Conservation (phyloP, 1,139 yeast species). For the Pichia sp. region DNA sequence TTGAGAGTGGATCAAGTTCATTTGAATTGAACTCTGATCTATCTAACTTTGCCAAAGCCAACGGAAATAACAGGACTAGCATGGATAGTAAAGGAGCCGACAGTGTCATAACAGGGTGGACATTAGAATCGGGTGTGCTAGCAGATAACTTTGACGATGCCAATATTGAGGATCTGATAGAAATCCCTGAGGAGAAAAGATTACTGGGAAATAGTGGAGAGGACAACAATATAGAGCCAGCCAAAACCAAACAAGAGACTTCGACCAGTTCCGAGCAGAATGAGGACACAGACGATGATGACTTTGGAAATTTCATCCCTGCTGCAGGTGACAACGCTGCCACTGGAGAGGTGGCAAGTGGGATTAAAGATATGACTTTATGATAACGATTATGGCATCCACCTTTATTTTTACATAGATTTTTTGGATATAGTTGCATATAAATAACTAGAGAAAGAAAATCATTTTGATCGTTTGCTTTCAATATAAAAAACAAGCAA, state of each 20-base stretch:
- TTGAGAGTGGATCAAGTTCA: slow-evolving; percentile 12
- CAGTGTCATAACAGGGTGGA: slow-evolving; percentile 17
- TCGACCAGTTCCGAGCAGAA: background rate
- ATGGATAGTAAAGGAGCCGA: slow-evolving; percentile 20
- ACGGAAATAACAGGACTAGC: slow-evolving; percentile 16
- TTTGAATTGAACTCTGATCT: background rate
- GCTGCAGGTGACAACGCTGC: slow-evolving; percentile 17
- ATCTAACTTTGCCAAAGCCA: background rate
- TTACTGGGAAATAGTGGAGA: slow-evolving; percentile 3
- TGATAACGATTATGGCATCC: background rate
- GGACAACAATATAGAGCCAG: background rate
- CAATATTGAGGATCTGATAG: slow-evolving; percentile 11
- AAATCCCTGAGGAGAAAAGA: slow-evolving; percentile 3
- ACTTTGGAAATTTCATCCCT: slow-evolving; percentile 31
- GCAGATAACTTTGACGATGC: slow-evolving; percentile 12
- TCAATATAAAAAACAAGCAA: background rate
- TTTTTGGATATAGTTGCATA: background rate
- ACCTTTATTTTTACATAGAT: background rate
- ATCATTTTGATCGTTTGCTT: background rate
- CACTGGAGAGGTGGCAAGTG: background rate
- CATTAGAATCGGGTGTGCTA: slow-evolving; percentile 15
- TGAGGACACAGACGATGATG: slow-evolving; percentile 22
- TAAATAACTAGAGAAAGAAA: background rate
- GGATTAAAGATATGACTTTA: background rate
- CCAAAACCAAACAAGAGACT: background rate